phyloP scores from a whole-genome alignment of 345 rosid genomes.

The Boechera retrofracta region DNA sequence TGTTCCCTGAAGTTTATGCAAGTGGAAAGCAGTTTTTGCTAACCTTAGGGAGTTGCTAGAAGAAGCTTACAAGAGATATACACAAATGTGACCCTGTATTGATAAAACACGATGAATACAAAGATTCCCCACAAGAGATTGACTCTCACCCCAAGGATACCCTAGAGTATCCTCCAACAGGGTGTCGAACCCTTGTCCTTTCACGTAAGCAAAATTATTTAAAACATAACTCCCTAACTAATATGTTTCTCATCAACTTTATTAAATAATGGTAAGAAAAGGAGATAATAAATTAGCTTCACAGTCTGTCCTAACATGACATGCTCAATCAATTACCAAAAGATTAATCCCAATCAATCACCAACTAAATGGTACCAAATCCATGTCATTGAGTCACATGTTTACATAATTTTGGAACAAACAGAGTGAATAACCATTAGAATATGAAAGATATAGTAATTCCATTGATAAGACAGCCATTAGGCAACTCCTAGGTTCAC shows the following conservation, averaged over 20 bases:
- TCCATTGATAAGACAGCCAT: too few relatives aligned
- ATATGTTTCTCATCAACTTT: not conserved
- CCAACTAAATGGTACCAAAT: too few relatives aligned
- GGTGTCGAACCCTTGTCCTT: not conserved
- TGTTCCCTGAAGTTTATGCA: slow-evolving; percentile 8
- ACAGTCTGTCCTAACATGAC: not conserved
- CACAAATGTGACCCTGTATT: not conserved
- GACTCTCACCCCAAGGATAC: not conserved
- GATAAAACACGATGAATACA: slow-evolving; percentile 20
- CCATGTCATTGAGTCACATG: not conserved
- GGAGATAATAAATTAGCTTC: not conserved
- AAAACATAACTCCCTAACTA: not conserved
- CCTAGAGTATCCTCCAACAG: slow-evolving; percentile 3
- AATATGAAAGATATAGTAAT: not conserved
- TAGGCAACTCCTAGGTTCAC: not conserved
- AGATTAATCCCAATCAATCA: not conserved
- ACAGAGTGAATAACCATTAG: not conserved
- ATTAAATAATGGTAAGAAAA: too few relatives aligned
- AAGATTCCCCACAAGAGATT: not conserved
- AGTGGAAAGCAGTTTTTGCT: not conserved
- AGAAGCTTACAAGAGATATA: slow-evolving; percentile 5
- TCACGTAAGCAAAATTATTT: not conserved
- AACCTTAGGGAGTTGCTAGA: not conserved
- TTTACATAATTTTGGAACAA: not conserved
- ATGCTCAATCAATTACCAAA: slow-evolving; percentile 11